Percentiles rank a stretch among this genome's conserved stretches.
Conservation (phyloP, 2,329 filamentous ascomycete genomes). For the Cordyceps pruinosa region DNA sequence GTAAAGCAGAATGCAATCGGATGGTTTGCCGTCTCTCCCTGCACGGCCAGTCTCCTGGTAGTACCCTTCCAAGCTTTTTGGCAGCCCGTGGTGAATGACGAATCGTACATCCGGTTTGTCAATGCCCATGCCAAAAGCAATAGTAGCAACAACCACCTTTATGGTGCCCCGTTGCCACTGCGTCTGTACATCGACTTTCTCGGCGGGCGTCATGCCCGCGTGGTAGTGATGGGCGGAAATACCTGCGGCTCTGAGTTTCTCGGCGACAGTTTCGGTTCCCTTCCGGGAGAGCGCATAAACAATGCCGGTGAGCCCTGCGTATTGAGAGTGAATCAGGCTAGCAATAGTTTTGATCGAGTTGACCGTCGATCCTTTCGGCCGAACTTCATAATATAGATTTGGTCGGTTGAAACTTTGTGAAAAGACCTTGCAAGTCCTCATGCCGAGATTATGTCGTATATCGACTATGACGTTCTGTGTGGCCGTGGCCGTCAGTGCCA, state of each 20-base stretch:
- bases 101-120: slow-evolving; percentile 96
- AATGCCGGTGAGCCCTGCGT: slow-evolving; percentile 72
- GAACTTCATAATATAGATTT: slow-evolving; percentile 85
- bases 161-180: slow-evolving; percentile 74
- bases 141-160: slow-evolving; percentile 93
- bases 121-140: slow-evolving; percentile 99
- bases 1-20: slow-evolving; percentile 87
- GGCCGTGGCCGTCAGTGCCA: slow-evolving; percentile 92
- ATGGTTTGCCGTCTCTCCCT: slow-evolving; percentile 80
- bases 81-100: slow-evolving; percentile 86
- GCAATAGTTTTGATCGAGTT: slow-evolving; percentile 42
- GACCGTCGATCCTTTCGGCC: slow-evolving; percentile 57
- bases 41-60: slow-evolving; percentile 97
- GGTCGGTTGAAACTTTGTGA: slow-evolving; percentile 95
- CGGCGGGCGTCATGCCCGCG: slow-evolving; percentile 61
- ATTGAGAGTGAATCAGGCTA: slow-evolving; percentile 62
- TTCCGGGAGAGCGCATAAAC: slow-evolving; percentile 87
- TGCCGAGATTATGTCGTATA: slow-evolving; percentile 84
- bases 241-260: slow-evolving; percentile 54
- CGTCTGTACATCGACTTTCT: slow-evolving; percentile 66
- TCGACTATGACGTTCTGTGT: slow-evolving; percentile 90
- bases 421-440: slow-evolving; percentile 70
- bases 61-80: slow-evolving; percentile 94
- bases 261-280: slow-evolving; percentile 72
- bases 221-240: slow-evolving; percentile 83